A percentile compares a stretch with the other conserved stretches of the same genome.
These are phyloP conservation scores for Tolypocladium ovalisporum DNA, from an alignment of 2,329 filamentous ascomycete genomes.

Conservation along the genomic window DNA sequence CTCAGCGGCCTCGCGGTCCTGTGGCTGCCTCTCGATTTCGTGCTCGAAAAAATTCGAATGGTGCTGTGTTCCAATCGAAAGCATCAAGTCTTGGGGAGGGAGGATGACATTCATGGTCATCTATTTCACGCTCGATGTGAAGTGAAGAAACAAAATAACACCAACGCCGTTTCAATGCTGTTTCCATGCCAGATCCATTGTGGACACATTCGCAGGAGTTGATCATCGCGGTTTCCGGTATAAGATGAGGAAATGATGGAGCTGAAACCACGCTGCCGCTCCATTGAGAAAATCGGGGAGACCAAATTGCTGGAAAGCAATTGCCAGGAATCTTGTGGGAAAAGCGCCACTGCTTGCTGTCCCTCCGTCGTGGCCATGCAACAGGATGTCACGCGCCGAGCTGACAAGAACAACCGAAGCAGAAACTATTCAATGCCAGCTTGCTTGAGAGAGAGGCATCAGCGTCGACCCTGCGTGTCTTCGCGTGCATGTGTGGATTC, in stretches of 20 bases:
- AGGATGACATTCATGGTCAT: neutral
- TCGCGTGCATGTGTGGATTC: constrained; percentile 6
- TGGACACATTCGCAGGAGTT: constrained; percentile 10
- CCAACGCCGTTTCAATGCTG: constrained; percentile 22
- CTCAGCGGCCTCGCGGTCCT: no score
- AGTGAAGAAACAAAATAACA: constrained; percentile 7
- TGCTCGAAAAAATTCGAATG: neutral
- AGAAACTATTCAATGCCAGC: no score
- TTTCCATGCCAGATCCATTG: constrained; percentile 15
- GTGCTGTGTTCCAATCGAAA: neutral
- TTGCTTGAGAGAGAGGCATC: neutral
- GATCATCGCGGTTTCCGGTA: constrained; percentile 9
- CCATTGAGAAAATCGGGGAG: neutral
- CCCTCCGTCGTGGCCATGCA: neutral
- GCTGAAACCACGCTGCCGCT: neutral
- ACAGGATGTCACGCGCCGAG: no score
- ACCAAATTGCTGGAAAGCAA: neutral
- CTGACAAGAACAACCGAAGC: no score
- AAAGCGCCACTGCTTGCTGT: neutral
- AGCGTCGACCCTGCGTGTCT: neutral
- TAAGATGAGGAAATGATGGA: neutral
- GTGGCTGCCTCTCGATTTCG: no score
- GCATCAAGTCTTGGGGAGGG: neutral
- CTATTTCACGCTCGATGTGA: neutral
- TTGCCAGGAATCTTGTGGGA: no score